phyloP scores from a whole-genome alignment of 345 rosid species.

The Kernera saxatilis region DNA sequence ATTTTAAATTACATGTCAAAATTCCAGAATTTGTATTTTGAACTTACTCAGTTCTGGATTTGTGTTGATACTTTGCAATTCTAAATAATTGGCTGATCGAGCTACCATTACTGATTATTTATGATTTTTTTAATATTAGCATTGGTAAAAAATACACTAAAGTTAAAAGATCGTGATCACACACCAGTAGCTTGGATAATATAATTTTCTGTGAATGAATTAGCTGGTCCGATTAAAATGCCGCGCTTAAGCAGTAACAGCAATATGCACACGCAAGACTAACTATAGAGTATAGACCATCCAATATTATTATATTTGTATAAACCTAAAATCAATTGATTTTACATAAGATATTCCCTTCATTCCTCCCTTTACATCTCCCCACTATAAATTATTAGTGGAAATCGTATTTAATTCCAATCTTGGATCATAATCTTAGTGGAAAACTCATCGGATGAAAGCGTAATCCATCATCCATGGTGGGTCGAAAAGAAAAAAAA shows the following conservation, averaged over 20 bases:
- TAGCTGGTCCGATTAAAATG: background rate
- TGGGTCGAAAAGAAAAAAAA: background rate
- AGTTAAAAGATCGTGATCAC: background rate
- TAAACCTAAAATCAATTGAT: background rate
- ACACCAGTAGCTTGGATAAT: background rate
- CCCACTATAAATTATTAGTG: constrained; percentile 9
- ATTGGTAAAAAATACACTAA: background rate
- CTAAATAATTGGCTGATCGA: too few relatives aligned
- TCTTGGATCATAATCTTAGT: background rate
- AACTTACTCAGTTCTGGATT: too few relatives aligned
- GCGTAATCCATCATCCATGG: background rate
- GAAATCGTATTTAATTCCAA: background rate
- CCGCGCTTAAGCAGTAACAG: background rate
- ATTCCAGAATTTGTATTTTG: too few relatives aligned
- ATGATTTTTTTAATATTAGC: background rate
- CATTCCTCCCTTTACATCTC: background rate
- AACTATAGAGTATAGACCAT: background rate
- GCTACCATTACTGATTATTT: background rate
- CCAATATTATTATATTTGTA: background rate
- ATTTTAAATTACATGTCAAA: too few relatives aligned
- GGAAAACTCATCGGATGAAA: background rate
- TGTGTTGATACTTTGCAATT: too few relatives aligned
- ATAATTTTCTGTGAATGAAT: background rate
- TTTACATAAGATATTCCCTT: background rate
- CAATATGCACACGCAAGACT: background rate